These are phyloP conservation scores for Begonia loranthoides DNA, from an alignment of 306 rosid species.

Conservation along the genomic window DNA sequence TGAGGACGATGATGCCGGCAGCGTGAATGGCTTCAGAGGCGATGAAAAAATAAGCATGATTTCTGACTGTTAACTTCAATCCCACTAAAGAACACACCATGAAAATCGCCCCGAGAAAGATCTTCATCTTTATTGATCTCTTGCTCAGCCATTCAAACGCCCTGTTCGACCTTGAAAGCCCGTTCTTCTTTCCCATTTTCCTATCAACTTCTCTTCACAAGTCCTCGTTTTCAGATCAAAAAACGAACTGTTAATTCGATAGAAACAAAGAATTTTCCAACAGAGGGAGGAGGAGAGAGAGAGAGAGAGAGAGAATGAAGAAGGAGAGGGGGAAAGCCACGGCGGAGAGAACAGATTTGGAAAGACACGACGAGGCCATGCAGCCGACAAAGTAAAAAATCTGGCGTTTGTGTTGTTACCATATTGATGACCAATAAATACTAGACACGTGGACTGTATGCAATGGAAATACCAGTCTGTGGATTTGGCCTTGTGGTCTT, in stretches of 20 bases:
- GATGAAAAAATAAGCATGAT: slow-evolving; percentile 24
- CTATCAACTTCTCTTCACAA: no score
- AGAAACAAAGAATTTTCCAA: no score
- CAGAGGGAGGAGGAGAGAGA: no score
- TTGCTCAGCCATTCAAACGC: slow-evolving; percentile 39
- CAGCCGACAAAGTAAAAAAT: background rate
- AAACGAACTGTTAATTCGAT: no score
- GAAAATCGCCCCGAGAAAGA: slow-evolving; percentile 23
- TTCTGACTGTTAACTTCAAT: slow-evolving; percentile 18
- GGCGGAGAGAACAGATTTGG: slow-evolving; percentile 9
- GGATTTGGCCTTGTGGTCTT: no score
- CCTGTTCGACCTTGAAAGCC: no score
- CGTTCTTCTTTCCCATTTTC: no score
- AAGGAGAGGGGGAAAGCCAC: background rate
- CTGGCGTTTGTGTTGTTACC: slow-evolving; percentile 9
- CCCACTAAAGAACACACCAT: slow-evolving; percentile 29
- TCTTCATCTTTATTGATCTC: slow-evolving; percentile 31
- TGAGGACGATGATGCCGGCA: slow-evolving; percentile 39
- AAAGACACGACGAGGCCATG: slow-evolving; percentile 14
- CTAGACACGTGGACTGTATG: no score
- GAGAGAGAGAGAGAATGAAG: no score
- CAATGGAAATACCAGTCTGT: no score
- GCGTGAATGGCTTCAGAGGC: slow-evolving; percentile 36
- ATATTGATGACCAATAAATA: no score
- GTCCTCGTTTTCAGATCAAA: no score